phyloP scores from a whole-genome alignment of 2,329 filamentous ascomycete genomes.

The Fusarium pininemorale region DNA sequence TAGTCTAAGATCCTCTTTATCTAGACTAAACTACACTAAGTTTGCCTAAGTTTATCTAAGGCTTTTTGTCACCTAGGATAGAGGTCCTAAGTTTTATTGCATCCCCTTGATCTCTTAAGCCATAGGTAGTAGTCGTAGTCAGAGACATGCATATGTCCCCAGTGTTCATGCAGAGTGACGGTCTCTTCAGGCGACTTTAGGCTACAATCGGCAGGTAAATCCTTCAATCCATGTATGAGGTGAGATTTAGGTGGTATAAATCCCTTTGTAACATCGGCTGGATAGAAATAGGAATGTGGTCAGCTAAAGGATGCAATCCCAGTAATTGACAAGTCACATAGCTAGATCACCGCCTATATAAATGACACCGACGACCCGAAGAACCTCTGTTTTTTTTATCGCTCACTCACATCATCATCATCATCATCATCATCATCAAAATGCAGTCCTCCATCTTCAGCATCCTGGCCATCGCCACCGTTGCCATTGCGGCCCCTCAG shows the following conservation, averaged over 20 bases:
- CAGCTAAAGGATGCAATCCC: conserved; percentile 9
- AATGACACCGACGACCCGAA: neutral
- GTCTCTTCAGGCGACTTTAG: neutral
- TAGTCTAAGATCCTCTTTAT: no score
- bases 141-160: neutral
- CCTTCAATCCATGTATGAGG: neutral
- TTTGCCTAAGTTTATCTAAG: no score
- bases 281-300: conserved; percentile 11
- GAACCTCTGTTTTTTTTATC: accelerated
- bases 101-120: no score
- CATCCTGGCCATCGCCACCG: conserved; percentile 4
- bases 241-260: neutral
- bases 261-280: neutral
- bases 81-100: no score
- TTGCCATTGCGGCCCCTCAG: conserved; percentile 5
- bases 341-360: neutral
- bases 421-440: neutral
- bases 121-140: neutral
- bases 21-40: no score
- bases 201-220: conserved; percentile 1
- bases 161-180: neutral
- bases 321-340: neutral
- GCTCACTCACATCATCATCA: neutral
- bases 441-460: conserved; percentile 11
- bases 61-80: no score